Base-by-base conservation (phyloP, 1,139 yeast genomes). In the Taphrina flavorubra region DNA sequence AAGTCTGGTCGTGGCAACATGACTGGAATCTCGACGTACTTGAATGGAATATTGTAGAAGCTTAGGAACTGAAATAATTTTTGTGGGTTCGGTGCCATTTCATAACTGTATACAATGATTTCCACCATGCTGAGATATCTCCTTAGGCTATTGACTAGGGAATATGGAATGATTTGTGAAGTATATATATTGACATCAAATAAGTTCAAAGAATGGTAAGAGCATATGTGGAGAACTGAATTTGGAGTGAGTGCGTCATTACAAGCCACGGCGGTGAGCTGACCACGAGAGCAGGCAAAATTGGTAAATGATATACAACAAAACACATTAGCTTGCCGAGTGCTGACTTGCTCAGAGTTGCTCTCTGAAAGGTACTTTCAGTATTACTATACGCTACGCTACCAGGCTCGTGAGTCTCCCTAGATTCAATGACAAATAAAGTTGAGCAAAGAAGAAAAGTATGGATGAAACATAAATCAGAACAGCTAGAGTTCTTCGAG, bases 61-160 rank as follows among this genome's bases (percentile, higher is more conserved):
- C 42, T 20, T 39, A 63, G 36, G 37, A 49, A 34, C 16, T 36
- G 37, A 5, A 63, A 49, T 20, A 63, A 47, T 39, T 63, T 63
- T 13, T 55, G 67, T 8, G 55, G 51, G 16, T 63, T 63, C 13
- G 67, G 67, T 3, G 67, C 67, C 67, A 63, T 53, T 8, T 63
- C 55, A 47, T 63, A 63, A 42, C 67, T 46, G 47, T 63, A 63
- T 8, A 55, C 44, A 16, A 63, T 42, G 25, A 63, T 63, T 14
- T 63, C 61, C 8, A 53, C 58, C 58, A 53, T 53, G 42, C 6
- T 53, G 53, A 49, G 14, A 10, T 1, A 8, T 46, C 20, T n/a
- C 20, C 3, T 2, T 16, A 2, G 1, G 42, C 6, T 10, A 39
- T 25, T 1, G 31, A 14, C 42, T 2, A 11, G 42, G 40, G 40